A percentile compares a stretch with the other conserved stretches of the same genome.
phyloP scores from a whole-genome alignment of 78 protist species.

The Guillardia theta region DNA sequence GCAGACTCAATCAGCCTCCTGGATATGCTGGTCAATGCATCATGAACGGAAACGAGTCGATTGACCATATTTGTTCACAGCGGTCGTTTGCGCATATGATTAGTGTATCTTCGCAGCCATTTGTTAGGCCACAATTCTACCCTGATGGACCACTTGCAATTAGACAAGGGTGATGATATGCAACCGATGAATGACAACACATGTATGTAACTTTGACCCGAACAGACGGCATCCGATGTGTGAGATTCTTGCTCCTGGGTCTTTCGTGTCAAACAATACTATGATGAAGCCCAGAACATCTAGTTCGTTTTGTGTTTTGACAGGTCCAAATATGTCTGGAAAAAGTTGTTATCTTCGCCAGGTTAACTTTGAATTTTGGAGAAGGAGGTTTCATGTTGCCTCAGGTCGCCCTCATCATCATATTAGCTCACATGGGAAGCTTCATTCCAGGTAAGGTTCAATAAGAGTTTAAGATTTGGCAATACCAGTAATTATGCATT shows the following conservation, averaged over 20 bases:
- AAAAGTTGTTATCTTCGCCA: background rate
- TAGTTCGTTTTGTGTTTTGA: background rate
- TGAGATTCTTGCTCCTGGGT: background rate
- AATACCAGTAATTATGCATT: no score
- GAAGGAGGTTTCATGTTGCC: no score
- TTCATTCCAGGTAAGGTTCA: no score
- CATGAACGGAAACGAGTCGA: no score
- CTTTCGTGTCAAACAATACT: background rate
- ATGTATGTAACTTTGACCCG: no score
- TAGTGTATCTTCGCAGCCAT: background rate
- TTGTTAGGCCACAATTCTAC: background rate
- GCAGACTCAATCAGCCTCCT: background rate
- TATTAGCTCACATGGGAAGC: background rate
- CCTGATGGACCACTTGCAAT: background rate
- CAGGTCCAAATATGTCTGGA: conserved; percentile 34
- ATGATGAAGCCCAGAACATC: background rate
- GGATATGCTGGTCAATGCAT: no score
- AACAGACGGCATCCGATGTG: background rate
- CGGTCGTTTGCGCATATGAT: background rate
- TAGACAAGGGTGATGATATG: background rate
- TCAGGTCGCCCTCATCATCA: conserved; percentile 18
- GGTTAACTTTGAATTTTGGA: no score
- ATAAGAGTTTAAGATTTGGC: no score
- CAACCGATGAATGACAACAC: background rate
- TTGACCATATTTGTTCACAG: no score